Conservation (phyloP, 2,329 filamentous ascomycete genomes). For the Pyrenochaeta sp. region DNA sequence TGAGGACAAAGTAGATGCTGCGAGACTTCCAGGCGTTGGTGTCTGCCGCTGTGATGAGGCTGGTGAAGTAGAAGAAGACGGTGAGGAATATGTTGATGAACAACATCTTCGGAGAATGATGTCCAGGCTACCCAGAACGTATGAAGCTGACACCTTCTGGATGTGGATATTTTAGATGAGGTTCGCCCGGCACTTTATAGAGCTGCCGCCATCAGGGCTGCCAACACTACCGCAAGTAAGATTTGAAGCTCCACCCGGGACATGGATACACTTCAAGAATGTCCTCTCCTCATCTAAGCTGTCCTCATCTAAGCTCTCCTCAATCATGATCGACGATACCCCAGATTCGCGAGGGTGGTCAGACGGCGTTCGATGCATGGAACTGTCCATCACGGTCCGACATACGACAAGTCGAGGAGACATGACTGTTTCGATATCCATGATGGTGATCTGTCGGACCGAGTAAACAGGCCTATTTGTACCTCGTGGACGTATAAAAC, state of each 20-base stretch:
- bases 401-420: slow-evolving; percentile 2
- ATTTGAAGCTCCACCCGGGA: background rate
- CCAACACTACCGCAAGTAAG: background rate
- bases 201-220: background rate
- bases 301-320: background rate
- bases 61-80: slow-evolving; percentile 24
- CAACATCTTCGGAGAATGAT: slow-evolving; percentile 21
- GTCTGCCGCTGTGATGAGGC: slow-evolving; percentile 38
- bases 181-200: background rate
- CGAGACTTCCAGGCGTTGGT: slow-evolving; percentile 48
- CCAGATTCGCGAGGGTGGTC: slow-evolving; percentile 1
- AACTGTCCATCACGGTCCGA: slow-evolving; percentile 1
- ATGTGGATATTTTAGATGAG: slow-evolving; percentile 1
- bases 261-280: background rate
- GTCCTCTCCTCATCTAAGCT: background rate
- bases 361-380: background rate
- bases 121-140: background rate
- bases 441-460: slow-evolving; percentile 11
- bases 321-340: background rate
- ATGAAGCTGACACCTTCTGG: slow-evolving; percentile 1
- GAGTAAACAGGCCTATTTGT: slow-evolving; percentile 6
- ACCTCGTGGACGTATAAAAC: slow-evolving; percentile 20
- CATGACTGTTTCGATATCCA: background rate
- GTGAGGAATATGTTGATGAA: slow-evolving; percentile 23
- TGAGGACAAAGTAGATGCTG: slow-evolving; percentile 49